These are phyloP conservation scores for Xylaria sp. DNA, from an alignment of 2,329 filamentous ascomycete genomes.

Conservation along the genomic window DNA sequence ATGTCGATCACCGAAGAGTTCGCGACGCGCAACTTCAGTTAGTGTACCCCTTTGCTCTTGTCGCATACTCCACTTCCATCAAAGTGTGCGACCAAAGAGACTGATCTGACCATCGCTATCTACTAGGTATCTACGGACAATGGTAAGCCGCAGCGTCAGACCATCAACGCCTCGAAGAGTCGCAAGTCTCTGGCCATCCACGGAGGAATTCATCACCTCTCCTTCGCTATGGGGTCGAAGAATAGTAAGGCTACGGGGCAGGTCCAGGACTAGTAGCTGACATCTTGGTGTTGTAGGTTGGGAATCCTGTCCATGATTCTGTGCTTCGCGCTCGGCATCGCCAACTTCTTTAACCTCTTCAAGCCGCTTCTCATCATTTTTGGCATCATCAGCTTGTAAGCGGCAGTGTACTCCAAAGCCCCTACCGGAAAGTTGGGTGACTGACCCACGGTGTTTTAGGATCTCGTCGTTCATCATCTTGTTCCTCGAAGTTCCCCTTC, in stretches of 20 bases:
- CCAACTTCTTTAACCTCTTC: constrained; percentile 57
- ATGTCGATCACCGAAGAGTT: constrained; percentile 71
- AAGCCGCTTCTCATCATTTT: constrained; percentile 45
- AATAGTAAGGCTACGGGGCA: background rate
- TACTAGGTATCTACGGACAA: constrained; percentile 67
- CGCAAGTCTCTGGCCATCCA: background rate
- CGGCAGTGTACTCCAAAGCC: constrained; percentile 6
- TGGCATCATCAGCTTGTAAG: constrained; percentile 51
- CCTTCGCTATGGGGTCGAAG: background rate
- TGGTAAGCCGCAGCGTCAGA: constrained; percentile 48
- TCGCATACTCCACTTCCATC: constrained; percentile 5
- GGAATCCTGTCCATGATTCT: constrained; percentile 66
- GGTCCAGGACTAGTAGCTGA: constrained; percentile 21
- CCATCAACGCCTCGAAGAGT: background rate
- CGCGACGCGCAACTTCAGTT: constrained; percentile 69
- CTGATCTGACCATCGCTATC: constrained; percentile 31
- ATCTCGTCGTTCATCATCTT: constrained; percentile 67
- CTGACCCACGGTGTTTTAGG: constrained; percentile 37
- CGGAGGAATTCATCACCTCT: background rate
- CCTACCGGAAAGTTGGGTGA: background rate
- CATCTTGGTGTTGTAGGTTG: constrained; percentile 43
- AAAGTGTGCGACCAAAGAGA: constrained; percentile 13
- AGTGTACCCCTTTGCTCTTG: constrained; percentile 31
- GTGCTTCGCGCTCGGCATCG: constrained; percentile 63
- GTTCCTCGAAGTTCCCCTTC: constrained; percentile 86